A percentile compares a stretch with the other conserved stretches of the same genome.
Evolutionary conservation across 768 basidiomycete species (phyloP).

Genomic region (Tephrocybe sp.): DNA sequence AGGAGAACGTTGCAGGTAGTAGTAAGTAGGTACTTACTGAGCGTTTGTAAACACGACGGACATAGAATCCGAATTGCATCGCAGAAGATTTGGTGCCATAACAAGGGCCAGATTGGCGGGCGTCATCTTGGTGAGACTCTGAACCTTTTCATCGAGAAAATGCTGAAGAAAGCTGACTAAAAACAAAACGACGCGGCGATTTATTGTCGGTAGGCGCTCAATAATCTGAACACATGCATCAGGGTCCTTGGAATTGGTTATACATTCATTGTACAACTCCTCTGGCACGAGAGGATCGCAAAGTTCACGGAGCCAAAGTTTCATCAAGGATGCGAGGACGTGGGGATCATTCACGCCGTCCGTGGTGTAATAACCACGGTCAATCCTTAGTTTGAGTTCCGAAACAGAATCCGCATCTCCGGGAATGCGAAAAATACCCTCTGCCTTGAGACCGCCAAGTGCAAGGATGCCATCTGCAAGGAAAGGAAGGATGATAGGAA

Average conservation of each 20-base stretch:
- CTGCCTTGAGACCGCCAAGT: slow-evolving; percentile 77
- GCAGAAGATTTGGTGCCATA: slow-evolving; percentile 87
- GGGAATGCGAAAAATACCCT: slow-evolving; percentile 92
- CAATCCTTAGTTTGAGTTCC: slow-evolving; percentile 85
- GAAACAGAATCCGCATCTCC: slow-evolving; percentile 89
- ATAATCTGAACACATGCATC: slow-evolving; percentile 73
- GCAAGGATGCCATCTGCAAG: slow-evolving; percentile 90
- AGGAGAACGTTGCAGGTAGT: not conserved
- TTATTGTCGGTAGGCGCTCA: slow-evolving; percentile 76
- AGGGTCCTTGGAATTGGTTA: slow-evolving; percentile 64
- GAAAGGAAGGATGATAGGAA: slow-evolving; percentile 93
- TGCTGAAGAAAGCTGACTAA: slow-evolving; percentile 89
- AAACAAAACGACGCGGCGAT: slow-evolving; percentile 83
- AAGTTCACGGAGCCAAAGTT: slow-evolving; percentile 91
- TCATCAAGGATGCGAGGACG: slow-evolving; percentile 85
- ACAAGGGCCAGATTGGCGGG: slow-evolving; percentile 84
- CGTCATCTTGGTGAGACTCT: slow-evolving; percentile 83
- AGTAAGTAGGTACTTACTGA: slow-evolving; percentile 55
- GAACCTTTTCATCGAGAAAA: slow-evolving; percentile 77
- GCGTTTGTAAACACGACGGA: slow-evolving; percentile 89
- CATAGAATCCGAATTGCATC: slow-evolving; percentile 87
- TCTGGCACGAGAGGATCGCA: slow-evolving; percentile 90
- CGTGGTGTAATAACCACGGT: slow-evolving; percentile 86
- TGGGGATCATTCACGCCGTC: slow-evolving; percentile 90
- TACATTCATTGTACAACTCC: slow-evolving; percentile 89